Evolutionary conservation across 345 rosid species (phyloP).

Genomic region (Citrus inodora): DNA sequence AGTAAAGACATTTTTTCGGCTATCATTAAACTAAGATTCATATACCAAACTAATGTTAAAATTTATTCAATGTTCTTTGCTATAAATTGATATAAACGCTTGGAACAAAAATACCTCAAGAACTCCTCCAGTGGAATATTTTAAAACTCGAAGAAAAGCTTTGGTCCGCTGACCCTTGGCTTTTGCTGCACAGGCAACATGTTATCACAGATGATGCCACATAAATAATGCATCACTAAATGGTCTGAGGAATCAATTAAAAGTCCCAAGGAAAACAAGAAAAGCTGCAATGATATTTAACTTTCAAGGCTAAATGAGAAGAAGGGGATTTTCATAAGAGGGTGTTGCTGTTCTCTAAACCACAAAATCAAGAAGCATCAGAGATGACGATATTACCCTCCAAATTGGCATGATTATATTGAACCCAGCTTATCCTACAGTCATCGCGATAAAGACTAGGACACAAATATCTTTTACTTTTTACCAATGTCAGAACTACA

Average conservation of each 20-base stretch:
- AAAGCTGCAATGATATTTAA: neutral
- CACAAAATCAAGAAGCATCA: neutral
- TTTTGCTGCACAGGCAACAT: slow-evolving; percentile 52
- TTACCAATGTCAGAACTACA: neutral
- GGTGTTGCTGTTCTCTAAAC: no score
- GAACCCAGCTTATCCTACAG: no score
- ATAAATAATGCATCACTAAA: neutral
- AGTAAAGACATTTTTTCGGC: neutral
- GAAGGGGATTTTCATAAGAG: neutral
- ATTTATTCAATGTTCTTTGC: neutral
- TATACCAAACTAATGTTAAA: neutral
- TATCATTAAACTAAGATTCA: neutral
- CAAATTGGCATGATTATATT: neutral
- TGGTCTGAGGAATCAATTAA: neutral
- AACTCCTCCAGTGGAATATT: slow-evolving; percentile 92
- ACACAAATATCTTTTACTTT: neutral
- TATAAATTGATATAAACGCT: neutral
- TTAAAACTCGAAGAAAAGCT: slow-evolving; percentile 93
- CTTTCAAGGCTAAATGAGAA: neutral
- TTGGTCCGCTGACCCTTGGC: slow-evolving; percentile 63
- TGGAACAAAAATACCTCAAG: slow-evolving; percentile 68
- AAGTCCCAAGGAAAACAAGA: neutral
- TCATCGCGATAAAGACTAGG: neutral
- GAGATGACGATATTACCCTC: neutral
- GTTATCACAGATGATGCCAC: neutral